These are phyloP conservation scores for Brassica balearica DNA, from an alignment of 441 rosid genomes.

Conservation along the genomic window DNA sequence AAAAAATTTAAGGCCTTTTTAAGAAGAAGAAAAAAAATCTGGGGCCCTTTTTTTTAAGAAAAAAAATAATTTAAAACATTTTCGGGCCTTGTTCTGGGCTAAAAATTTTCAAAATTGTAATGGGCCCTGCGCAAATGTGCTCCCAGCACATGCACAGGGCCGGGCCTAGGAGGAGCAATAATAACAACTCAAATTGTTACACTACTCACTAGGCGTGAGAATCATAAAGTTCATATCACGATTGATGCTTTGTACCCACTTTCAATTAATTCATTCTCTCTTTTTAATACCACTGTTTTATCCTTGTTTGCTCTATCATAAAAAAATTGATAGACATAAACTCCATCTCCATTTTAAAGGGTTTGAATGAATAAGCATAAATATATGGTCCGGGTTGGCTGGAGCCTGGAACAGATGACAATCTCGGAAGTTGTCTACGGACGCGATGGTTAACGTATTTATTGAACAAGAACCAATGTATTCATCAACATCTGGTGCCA, in stretches of 20 bases:
- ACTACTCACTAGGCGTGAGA: slow-evolving; percentile 43
- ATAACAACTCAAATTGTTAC: slow-evolving; percentile 32
- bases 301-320: slow-evolving; percentile 5
- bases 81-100: no score
- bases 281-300: slow-evolving; percentile 6
- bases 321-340: not conserved
- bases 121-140: no score
- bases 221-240: slow-evolving; percentile 37
- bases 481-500: slow-evolving; percentile 2
- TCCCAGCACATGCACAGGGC: no score
- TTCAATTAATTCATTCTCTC: slow-evolving; percentile 9
- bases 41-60: no score
- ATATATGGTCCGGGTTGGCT: not conserved
- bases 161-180: slow-evolving; percentile 12
- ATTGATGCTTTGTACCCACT: slow-evolving; percentile 38
- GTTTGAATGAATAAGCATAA: not conserved
- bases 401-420: not conserved
- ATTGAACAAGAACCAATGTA: not conserved
- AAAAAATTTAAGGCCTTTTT: no score
- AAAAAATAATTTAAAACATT: no score
- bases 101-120: no score
- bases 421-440: not conserved
- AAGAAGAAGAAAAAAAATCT: no score
- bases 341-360: not conserved
- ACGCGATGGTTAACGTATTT: not conserved